A percentile compares a stretch with the other conserved stretches of the same genome.
phyloP scores from a whole-genome alignment of 225 moss, liverwort and hornwort genomes.

The Polytrichum commune region DNA sequence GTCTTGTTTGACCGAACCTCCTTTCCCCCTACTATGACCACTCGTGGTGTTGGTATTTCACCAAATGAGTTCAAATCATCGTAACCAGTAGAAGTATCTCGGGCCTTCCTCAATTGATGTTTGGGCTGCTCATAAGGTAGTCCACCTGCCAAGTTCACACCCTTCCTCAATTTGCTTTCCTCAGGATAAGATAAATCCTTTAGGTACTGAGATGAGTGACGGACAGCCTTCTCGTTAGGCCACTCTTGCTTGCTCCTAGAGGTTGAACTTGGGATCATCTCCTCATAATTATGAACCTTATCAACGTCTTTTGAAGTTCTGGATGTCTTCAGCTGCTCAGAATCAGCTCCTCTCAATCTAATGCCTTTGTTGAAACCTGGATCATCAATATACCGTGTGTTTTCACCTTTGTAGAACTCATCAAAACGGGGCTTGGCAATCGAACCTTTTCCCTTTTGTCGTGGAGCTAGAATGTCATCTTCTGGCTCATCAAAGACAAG shows the following conservation, averaged over 20 bases:
- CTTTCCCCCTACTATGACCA: constrained; percentile 26
- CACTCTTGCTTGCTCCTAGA: constrained; percentile 3
- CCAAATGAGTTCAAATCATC: constrained; percentile 10
- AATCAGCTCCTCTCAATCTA: constrained; percentile 19
- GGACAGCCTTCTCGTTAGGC: background rate
- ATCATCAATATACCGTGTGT: background rate
- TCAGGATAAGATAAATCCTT: background rate
- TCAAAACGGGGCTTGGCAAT: background rate
- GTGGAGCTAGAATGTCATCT: background rate
- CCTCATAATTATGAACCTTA: constrained; percentile 13
- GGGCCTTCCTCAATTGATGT: constrained; percentile 9
- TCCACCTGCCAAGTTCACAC: constrained; percentile 31
- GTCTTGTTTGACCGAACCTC: constrained; percentile 18
- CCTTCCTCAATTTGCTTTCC: constrained; percentile 7
- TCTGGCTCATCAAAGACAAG: constrained; percentile 5
- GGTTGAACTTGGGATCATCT: constrained; percentile 8
- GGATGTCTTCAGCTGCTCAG: constrained; percentile 15
- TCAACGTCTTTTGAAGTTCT: constrained; percentile 5
- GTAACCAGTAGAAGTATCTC: constrained; percentile 8
- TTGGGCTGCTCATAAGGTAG: constrained; percentile 18
- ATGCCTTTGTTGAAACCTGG: constrained; percentile 13
- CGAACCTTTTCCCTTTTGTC: background rate
- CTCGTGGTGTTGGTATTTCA: constrained; percentile 14
- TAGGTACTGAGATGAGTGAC: background rate
- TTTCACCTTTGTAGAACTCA: background rate